These are phyloP conservation scores for Lactifluus rugatus DNA, from an alignment of 768 basidiomycete genomes.

Conservation along the genomic window DNA sequence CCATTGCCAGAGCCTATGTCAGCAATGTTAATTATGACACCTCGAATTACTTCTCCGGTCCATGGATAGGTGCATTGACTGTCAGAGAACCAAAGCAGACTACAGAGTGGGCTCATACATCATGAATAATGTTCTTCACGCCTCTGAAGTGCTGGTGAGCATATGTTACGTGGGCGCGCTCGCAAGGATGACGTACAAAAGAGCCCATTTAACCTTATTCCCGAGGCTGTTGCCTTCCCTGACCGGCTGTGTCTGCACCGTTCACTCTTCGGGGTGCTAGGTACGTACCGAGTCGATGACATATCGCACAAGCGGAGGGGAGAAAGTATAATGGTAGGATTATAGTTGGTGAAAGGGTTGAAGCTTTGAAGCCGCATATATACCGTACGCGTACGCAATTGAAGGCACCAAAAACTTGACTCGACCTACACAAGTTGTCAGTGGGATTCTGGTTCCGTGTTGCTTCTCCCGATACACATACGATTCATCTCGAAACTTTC, in stretches of 20 bases:
- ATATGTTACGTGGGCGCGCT: background rate
- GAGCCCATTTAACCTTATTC: background rate
- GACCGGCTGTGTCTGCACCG: background rate
- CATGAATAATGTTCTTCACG: constrained; percentile 1
- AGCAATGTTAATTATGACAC: constrained; percentile 2
- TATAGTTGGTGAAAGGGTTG: background rate
- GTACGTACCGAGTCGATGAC: background rate
- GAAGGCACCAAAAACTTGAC: background rate
- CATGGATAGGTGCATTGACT: background rate
- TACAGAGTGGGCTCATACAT: background rate
- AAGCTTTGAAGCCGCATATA: background rate
- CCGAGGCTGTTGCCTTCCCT: background rate
- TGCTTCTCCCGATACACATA: no score
- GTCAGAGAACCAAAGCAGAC: background rate
- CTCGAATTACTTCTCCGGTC: constrained; percentile 12
- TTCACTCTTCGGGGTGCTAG: background rate
- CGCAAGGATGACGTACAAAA: constrained; percentile 1
- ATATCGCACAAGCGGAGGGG: background rate
- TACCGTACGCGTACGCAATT: background rate
- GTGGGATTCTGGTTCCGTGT: background rate
- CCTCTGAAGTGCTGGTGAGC: constrained; percentile 5
- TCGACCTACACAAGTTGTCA: no score
- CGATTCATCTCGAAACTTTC: no score
- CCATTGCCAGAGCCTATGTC: constrained; percentile 5
- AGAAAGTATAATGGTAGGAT: background rate